These are phyloP conservation scores for Scenedesmus sp. DNA, from an alignment of 163 green algal genomes.

Conservation along the genomic window DNA sequence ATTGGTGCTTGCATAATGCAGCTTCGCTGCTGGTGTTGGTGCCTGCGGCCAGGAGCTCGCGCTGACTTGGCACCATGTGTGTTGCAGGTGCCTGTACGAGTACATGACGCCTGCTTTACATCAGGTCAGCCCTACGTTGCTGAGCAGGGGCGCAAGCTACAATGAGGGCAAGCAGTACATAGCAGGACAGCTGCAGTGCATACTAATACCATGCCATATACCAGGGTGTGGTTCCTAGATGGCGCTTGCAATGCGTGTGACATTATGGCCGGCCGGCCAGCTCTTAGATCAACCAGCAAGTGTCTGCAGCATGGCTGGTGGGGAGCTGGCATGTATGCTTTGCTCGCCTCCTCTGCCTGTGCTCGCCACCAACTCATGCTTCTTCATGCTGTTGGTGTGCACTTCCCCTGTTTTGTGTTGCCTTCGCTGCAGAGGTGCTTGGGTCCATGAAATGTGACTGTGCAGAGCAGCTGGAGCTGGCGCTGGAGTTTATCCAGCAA, in stretches of 20 bases:
- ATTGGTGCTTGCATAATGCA: not conserved
- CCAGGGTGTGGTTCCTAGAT: too few species aligned
- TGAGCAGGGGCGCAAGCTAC: not conserved
- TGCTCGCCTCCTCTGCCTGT: not conserved
- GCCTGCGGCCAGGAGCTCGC: not conserved
- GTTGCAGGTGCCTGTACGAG: conserved; percentile 86
- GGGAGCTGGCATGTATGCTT: not conserved
- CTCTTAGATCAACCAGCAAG: too few species aligned
- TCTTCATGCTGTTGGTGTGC: not conserved
- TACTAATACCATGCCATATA: too few species aligned
- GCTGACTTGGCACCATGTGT: not conserved
- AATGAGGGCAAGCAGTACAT: not conserved
- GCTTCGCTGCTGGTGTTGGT: not conserved
- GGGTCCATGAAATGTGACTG: conserved; percentile 97
- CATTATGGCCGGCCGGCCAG: too few species aligned
- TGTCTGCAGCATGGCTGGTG: not conserved
- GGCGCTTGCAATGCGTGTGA: too few species aligned
- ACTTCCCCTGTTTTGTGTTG: not conserved
- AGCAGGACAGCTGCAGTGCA: not conserved
- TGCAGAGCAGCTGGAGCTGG: conserved; percentile 91
- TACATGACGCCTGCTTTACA: conserved; percentile 98
- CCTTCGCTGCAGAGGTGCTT: conserved; percentile 87
- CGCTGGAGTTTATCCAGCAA: conserved; percentile 87
- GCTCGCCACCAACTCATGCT: not conserved
- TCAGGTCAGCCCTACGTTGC: conserved; percentile 66